phyloP scores from a whole-genome alignment of 805 yeast genomes.

The Danielia oregonensis region DNA sequence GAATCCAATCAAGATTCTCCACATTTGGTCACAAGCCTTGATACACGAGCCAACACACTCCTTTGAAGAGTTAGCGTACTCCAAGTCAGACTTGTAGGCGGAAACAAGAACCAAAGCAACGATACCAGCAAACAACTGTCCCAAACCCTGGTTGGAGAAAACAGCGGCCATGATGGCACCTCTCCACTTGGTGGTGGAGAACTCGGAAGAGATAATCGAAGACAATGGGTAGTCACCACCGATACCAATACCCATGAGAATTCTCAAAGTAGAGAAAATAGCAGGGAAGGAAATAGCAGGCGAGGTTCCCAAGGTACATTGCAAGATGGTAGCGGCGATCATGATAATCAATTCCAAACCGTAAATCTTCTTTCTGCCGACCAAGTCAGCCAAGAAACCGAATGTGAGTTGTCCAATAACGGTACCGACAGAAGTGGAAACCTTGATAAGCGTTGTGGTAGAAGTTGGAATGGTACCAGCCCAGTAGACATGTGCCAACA shows the following conservation, averaged over 20 bases:
- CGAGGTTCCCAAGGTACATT: slow-evolving; percentile 69
- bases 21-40: slow-evolving; percentile 85
- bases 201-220: slow-evolving; percentile 89
- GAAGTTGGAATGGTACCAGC: slow-evolving; percentile 59
- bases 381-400: slow-evolving; percentile 74
- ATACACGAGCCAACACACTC: slow-evolving; percentile 66
- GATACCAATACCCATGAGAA: slow-evolving; percentile 91
- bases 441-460: slow-evolving; percentile 73
- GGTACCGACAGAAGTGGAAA: slow-evolving; percentile 90
- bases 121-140: slow-evolving; percentile 85
- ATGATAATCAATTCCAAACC: slow-evolving; percentile 84
- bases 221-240: slow-evolving; percentile 97
- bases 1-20: slow-evolving; percentile 88
- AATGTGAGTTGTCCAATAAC: slow-evolving; percentile 87
- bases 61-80: slow-evolving; percentile 47
- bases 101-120: slow-evolving; percentile 74
- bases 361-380: slow-evolving; percentile 85
- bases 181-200: slow-evolving; percentile 93
- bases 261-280: slow-evolving; percentile 71
- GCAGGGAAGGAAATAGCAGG: slow-evolving; percentile 73
- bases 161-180: slow-evolving; percentile 98
- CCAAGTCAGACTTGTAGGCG: slow-evolving; percentile 65
- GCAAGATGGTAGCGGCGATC: slow-evolving; percentile 75
- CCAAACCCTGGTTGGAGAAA: slow-evolving; percentile 96
- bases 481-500: slow-evolving; percentile 80